A percentile compares a stretch with the other conserved stretches of the same genome.
Conservation (phyloP, 2,329 filamentous ascomycete genomes). For the Coniochaeta hoffmannii region DNA sequence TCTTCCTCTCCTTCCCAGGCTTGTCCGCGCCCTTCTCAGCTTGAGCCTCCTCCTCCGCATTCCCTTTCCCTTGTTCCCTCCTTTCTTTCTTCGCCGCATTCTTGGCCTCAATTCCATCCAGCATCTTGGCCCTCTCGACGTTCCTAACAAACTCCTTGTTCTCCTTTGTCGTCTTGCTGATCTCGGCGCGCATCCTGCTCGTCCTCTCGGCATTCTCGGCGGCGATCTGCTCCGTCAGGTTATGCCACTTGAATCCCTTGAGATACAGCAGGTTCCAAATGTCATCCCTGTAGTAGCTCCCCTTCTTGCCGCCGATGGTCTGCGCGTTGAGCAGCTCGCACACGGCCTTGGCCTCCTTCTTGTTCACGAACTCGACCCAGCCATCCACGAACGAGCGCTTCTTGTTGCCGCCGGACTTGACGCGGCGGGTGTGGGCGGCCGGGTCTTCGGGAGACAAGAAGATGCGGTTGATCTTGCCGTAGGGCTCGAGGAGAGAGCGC, state of each 20-base stretch:
- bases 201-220: conserved; percentile 74
- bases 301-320: conserved; percentile 77
- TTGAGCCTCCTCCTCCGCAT: conserved; percentile 23
- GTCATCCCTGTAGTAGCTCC: conserved; percentile 76
- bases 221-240: conserved; percentile 69
- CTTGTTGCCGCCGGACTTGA: conserved; percentile 72
- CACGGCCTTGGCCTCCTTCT: conserved; percentile 69
- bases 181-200: conserved; percentile 70
- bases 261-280: conserved; percentile 80
- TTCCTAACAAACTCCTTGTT: conserved; percentile 77
- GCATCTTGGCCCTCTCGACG: conserved; percentile 71
- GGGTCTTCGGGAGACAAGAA: conserved; percentile 74
- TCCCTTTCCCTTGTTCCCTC: conserved; percentile 24
- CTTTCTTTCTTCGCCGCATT: conserved; percentile 37
- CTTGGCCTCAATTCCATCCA: conserved; percentile 64
- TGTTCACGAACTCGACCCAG: conserved; percentile 76
- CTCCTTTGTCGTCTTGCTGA: conserved; percentile 66
- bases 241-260: conserved; percentile 68
- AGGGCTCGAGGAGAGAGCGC: conserved; percentile 65
- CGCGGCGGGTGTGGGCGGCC: conserved; percentile 54
- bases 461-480: conserved; percentile 68
- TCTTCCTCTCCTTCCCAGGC: conserved; percentile 24
- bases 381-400: conserved; percentile 76
- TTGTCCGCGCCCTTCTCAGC: conserved; percentile 7
- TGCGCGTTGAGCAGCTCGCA: conserved; percentile 70